Percentiles rank a stretch among this genome's conserved stretches.
Conservation (phyloP, 441 rosid genomes). For the Populus hybrid region DNA sequence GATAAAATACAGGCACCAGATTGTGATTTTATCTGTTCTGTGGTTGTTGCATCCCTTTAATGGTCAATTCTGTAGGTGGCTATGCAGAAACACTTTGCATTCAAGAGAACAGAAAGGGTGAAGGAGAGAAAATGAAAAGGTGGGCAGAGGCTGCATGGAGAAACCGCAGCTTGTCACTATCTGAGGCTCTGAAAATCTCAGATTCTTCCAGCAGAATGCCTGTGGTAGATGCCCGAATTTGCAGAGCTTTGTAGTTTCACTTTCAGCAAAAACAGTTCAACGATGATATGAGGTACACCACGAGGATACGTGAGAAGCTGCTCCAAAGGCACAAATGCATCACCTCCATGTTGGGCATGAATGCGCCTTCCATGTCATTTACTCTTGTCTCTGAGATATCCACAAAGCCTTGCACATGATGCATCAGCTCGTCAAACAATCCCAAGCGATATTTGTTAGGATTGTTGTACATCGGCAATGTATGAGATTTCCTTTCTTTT, state of each 20-base stretch:
- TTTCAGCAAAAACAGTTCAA: background rate
- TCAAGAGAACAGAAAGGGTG: conserved; percentile 67
- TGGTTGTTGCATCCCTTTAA: background rate
- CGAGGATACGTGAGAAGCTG: background rate
- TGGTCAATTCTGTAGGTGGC: conserved; percentile 48
- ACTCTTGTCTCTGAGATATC: no score
- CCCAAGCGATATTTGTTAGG: background rate
- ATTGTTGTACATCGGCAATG: background rate
- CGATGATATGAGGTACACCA: background rate
- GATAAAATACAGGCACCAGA: background rate
- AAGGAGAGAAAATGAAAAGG: conserved; percentile 50
- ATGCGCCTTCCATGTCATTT: background rate
- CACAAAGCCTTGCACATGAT: background rate
- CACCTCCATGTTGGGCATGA: background rate
- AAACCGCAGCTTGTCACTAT: conserved; percentile 46
- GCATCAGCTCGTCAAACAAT: no score
- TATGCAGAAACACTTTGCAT: conserved; percentile 69
- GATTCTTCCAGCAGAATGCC: conserved; percentile 30
- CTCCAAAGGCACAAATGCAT: background rate
- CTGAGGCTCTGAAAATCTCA: conserved; percentile 57
- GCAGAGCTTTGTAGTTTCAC: conserved; percentile 35
- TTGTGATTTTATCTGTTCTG: background rate
- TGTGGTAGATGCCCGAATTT: conserved; percentile 58
- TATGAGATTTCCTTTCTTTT: background rate
- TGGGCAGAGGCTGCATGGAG: conserved; percentile 25